These are phyloP conservation scores for Linderniella brevidens DNA, from an alignment of 257 asterid genomes.

Conservation along the genomic window DNA sequence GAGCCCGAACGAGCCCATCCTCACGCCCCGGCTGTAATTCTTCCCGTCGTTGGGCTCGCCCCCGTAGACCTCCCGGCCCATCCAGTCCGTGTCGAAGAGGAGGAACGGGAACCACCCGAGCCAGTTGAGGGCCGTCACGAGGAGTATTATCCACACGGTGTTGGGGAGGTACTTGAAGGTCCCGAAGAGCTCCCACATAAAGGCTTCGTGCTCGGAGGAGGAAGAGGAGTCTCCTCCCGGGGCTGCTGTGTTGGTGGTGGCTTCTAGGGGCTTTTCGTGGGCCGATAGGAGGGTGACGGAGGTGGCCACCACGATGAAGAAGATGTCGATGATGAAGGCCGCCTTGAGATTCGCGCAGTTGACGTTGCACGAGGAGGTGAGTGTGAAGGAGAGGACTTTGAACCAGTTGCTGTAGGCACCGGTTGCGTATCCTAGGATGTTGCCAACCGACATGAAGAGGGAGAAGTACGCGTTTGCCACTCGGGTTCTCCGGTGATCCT, in stretches of 20 bases:
- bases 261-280: conserved; percentile 30
- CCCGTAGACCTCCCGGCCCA: conserved; percentile 74
- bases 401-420: conserved; percentile 60
- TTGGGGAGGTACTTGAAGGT: conserved; percentile 45
- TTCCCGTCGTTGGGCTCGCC: conserved; percentile 59
- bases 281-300: conserved; percentile 41
- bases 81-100: conserved; percentile 74
- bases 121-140: conserved; percentile 64
- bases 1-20: conserved; percentile 65
- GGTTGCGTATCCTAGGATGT: conserved; percentile 61
- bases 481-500: conserved; percentile 59
- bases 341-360: conserved; percentile 73
- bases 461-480: conserved; percentile 73
- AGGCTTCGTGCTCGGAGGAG: conserved; percentile 50
- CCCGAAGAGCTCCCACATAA: conserved; percentile 60
- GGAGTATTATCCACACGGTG: conserved; percentile 46
- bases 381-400: conserved; percentile 52
- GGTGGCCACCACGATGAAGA: conserved; percentile 36
- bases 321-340: conserved; percentile 50
- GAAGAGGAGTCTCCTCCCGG: conserved; percentile 22
- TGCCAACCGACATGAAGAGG: conserved; percentile 65
- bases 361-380: conserved; percentile 34
- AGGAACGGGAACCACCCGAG: conserved; percentile 71
- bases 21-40: conserved; percentile 44
- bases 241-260: conserved; percentile 13